Percentiles rank a stretch among this genome's conserved stretches.
Evolutionary conservation across 495 filamentous ascomycete species (phyloP).

Genomic region (Aspergillus indologenus): DNA sequence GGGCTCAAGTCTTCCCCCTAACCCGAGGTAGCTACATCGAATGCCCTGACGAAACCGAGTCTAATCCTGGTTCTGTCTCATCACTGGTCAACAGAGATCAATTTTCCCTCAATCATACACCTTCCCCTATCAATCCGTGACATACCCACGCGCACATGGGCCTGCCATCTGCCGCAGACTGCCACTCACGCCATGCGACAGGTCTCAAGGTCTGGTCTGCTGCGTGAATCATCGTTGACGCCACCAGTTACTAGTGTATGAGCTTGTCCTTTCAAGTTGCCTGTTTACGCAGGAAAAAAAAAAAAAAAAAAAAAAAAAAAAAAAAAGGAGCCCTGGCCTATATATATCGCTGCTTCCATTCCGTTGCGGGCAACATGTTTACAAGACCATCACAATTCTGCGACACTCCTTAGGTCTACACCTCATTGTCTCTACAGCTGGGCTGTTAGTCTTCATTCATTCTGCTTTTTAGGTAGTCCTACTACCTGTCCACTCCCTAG

Average conservation of each 20-base stretch:
- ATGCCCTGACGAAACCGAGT: not conserved
- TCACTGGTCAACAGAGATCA: not conserved
- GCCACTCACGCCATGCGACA: constrained; percentile 17
- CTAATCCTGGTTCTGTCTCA: not conserved
- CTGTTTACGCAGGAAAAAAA: not conserved
- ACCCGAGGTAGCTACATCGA: not conserved
- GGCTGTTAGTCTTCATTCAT: not conserved
- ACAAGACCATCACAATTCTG: not conserved
- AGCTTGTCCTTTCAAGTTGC: constrained; percentile 1
- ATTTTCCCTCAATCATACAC: not conserved
- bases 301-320: too few relatives aligned
- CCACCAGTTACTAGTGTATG: constrained; percentile 12
- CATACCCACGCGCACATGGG: constrained; percentile 20
- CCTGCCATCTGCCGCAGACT: not conserved
- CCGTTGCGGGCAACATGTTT: not conserved
- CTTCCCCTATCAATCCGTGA: not conserved
- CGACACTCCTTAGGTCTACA: constrained; percentile 2
- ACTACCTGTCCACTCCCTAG: not conserved
- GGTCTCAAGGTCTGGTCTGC: constrained; percentile 35
- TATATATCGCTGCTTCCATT: constrained; percentile 1
- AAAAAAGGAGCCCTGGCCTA: not conserved
- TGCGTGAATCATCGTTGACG: constrained; percentile 25
- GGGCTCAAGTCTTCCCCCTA: not conserved
- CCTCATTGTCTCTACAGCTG: not conserved
- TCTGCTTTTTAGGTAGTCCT: not conserved